Evolutionary conservation across 2,329 filamentous ascomycete species (phyloP), one percentile per base, ranked within the genome.

Genomic region (Aspergillus awamori): DNA sequence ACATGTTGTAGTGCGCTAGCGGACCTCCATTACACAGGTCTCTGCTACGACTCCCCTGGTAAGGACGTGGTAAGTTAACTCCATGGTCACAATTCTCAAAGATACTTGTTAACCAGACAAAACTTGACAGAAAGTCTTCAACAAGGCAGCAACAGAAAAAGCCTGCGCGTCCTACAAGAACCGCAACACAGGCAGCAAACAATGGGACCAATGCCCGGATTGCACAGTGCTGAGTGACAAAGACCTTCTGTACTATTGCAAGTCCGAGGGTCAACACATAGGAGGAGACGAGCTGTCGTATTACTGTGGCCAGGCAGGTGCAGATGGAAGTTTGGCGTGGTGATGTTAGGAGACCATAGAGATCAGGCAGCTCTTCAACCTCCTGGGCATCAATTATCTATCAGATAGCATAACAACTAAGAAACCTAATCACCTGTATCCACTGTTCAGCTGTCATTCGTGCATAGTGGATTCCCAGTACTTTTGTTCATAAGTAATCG

Each of bases 131-230:
- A 51, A 63, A 52, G 59, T 63, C 10, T 65, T 63, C 47, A 65
- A 65, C 48, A 56, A 48, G 33, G 59, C 22, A 38, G 63, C 64
- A n/a, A 66, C 64, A 1, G 63, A 66, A 22, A 63, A 62, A 39
- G 65, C 65, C 3, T 69, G 67, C 49, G 57, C 54, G 24, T 55
- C 59, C 4, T 69, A 69, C 53, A 67, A 64, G 47, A 63, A 62
- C 17, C 65, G 67, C 49, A 69, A 67, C 51, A 69, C 65, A 10
- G 67, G 67, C 3, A 45, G 51, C 57, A 53, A 66, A 41, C 64
- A 67, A 49, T 69, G 65, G 65, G 67, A 69, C 22, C 56, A 59
- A 26, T 69, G 67, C 17, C 65, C 65, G 2, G 67, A 69, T 45
- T 69, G 67, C 58, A 62, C 64, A 8, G 28, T 65, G 17, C 30